A percentile compares a stretch with the other conserved stretches of the same genome.
phyloP scores from a whole-genome alignment of 805 yeast genomes.

The Myxozyma vanderwaltii region DNA sequence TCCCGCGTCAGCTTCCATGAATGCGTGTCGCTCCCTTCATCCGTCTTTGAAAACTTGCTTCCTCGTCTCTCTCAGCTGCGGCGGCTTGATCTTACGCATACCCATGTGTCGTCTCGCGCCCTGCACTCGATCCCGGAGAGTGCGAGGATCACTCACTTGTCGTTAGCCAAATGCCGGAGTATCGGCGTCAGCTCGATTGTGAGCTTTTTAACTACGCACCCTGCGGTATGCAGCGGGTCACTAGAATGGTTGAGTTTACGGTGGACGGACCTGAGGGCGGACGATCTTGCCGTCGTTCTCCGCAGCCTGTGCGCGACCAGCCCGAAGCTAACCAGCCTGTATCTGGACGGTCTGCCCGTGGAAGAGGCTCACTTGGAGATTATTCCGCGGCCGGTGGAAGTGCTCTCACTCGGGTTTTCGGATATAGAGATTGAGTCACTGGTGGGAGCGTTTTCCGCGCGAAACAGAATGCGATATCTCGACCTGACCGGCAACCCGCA shows the following conservation, averaged over 20 bases:
- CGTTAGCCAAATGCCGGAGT: constrained; percentile 45
- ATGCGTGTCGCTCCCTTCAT: constrained; percentile 72
- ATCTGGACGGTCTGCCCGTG: constrained; percentile 67
- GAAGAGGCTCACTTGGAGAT: constrained; percentile 43
- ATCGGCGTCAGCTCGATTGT: constrained; percentile 67
- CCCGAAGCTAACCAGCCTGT: constrained; percentile 51
- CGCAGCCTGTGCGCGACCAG: constrained; percentile 42
- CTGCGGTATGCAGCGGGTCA: constrained; percentile 47
- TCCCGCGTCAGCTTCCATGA: constrained; percentile 77
- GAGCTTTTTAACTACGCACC: constrained; percentile 70
- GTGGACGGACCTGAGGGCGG: constrained; percentile 54
- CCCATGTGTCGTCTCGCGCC: constrained; percentile 68
- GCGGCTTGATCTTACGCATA: constrained; percentile 78
- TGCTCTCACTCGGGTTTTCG: constrained; percentile 42
- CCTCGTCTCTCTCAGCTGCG: constrained; percentile 59
- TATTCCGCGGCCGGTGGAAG: constrained; percentile 38
- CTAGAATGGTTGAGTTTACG: constrained; percentile 69
- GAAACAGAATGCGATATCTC: constrained; percentile 52
- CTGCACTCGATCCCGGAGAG: constrained; percentile 57
- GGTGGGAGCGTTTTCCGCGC: constrained; percentile 32
- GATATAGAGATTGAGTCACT: constrained; percentile 38
- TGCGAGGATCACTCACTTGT: constrained; percentile 70
- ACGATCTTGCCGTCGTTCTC: constrained; percentile 55
- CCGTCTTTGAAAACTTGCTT: constrained; percentile 58
- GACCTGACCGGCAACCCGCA: constrained; percentile 67